Conservation (phyloP, 164 flowering plant species). For the Warburgia ugandensis region DNA sequence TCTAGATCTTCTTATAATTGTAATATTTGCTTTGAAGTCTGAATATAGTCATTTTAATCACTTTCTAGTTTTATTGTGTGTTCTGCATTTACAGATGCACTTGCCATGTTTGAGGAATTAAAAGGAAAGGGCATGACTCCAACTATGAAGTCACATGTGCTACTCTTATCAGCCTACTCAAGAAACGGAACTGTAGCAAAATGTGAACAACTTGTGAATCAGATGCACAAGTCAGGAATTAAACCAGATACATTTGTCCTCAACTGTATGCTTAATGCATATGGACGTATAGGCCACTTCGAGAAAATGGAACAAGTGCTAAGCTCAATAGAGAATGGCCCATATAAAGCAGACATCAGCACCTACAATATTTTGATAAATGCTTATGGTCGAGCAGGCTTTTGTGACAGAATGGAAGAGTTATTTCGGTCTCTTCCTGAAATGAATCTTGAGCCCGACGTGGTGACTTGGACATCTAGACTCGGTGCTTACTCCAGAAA, state of each 20-base stretch:
- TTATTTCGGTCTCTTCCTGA: slow-evolving; percentile 39
- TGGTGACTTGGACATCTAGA: slow-evolving; percentile 84
- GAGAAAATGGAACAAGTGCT: slow-evolving; percentile 77
- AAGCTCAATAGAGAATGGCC: slow-evolving; percentile 46
- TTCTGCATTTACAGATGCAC: slow-evolving; percentile 43
- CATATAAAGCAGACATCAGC: slow-evolving; percentile 57
- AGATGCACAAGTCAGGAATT: slow-evolving; percentile 63
- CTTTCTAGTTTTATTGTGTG: neutral
- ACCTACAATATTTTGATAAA: slow-evolving; percentile 84
- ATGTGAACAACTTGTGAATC: slow-evolving; percentile 71
- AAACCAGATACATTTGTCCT: slow-evolving; percentile 72
- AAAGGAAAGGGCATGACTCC: slow-evolving; percentile 59
- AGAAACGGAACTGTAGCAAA: slow-evolving; percentile 42
- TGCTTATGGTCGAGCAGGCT: slow-evolving; percentile 71
- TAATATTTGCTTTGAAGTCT: neutral
- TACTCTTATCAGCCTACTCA: slow-evolving; percentile 68
- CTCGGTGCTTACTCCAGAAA: slow-evolving; percentile 78
- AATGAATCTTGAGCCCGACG: slow-evolving; percentile 60
- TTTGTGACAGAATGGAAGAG: slow-evolving; percentile 58
- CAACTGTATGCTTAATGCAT: slow-evolving; percentile 71
- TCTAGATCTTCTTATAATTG: neutral
- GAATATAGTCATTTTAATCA: neutral
- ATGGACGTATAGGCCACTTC: slow-evolving; percentile 65
- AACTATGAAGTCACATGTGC: slow-evolving; percentile 93
- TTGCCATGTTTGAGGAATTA: slow-evolving; percentile 62